Base-by-base conservation (phyloP, 495 filamentous ascomycete species). In the Opeltia flavorubescens region DNA sequence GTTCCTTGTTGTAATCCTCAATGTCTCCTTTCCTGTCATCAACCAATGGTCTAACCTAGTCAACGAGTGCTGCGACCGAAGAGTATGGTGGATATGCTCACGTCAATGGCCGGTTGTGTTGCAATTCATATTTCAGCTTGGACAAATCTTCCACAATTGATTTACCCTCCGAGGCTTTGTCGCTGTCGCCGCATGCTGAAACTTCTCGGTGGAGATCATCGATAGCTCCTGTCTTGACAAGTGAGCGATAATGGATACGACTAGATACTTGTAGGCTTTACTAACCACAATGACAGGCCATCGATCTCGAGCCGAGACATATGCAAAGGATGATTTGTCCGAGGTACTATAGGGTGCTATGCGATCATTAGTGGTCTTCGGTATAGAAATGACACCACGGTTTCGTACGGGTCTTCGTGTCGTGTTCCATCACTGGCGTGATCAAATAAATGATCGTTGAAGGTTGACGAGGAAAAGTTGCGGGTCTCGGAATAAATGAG, bases 251-350 rank as follows among this genome's bases (percentile, higher is more conserved):
- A 29, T 13, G 44, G 51, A 25, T 59, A 39, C 41, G 34, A 40
- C 44, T 46, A n/a, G 45, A 8, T 39, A 4, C 27, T 17, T 34
- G 24, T 20, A 33, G n/a, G 5, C 39, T 35, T 9, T 11, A 56
- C 77, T 57, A 52, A 94, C 89, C 41, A 98, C 62, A 58, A 98
- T 96, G 34, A 94, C 71, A 7, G 91, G 91, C 91, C 91, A 96
- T 58, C 91, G 74, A 34, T 88, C 81, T 51, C 80, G 72, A 20
- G 80, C 87, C 17, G 89, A 91, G 51, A 79, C 55, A 56, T 77
- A 89, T 43, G 84, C 91, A 57, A 96, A 96, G 44, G 88, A 95
- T 13, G 70, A 83, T 55, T 73, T 76, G 69, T 95, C 86, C 49
- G 77, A 75, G 43, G 85, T 95, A 47, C 66, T 68, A 58, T 81